These are phyloP conservation scores for Phytopythium boreale DNA, from an alignment of 352 stramenopile species.

Conservation along the genomic window DNA sequence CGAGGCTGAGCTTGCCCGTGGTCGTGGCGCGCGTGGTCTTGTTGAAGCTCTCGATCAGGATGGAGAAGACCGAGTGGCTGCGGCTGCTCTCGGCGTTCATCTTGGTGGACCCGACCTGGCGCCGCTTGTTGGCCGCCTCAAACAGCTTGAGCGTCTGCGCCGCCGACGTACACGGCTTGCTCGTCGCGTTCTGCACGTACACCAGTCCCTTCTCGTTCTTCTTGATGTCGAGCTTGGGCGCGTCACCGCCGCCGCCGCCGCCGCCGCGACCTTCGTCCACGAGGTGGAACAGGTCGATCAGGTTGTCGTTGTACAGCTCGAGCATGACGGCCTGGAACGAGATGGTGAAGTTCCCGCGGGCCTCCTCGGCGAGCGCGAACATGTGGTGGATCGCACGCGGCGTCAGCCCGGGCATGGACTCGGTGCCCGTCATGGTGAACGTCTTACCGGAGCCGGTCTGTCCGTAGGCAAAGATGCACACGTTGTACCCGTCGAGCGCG, in stretches of 20 bases:
- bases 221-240: constrained; percentile 92
- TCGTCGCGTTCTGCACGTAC: constrained; percentile 82
- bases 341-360: constrained; percentile 46
- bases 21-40: constrained; percentile 84
- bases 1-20: constrained; percentile 82
- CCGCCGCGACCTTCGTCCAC: constrained; percentile 49
- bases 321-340: constrained; percentile 88
- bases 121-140: constrained; percentile 83
- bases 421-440: constrained; percentile 90
- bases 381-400: constrained; percentile 86
- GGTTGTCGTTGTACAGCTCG: constrained; percentile 91
- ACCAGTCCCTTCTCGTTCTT: constrained; percentile 92
- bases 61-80: constrained; percentile 89
- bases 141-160: constrained; percentile 87
- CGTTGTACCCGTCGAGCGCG: constrained; percentile 90
- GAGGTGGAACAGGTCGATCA: constrained; percentile 88
- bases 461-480: constrained; percentile 94
- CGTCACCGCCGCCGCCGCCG: constrained; percentile 20
- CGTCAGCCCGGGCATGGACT: constrained; percentile 76
- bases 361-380: constrained; percentile 65
- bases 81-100: constrained; percentile 92
- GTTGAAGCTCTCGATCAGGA: constrained; percentile 89
- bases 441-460: constrained; percentile 93
- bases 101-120: constrained; percentile 89
- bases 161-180: constrained; percentile 65